These are phyloP conservation scores for Aspergillus jensenii DNA, from an alignment of 2,329 filamentous ascomycete species.

Conservation along the genomic window DNA sequence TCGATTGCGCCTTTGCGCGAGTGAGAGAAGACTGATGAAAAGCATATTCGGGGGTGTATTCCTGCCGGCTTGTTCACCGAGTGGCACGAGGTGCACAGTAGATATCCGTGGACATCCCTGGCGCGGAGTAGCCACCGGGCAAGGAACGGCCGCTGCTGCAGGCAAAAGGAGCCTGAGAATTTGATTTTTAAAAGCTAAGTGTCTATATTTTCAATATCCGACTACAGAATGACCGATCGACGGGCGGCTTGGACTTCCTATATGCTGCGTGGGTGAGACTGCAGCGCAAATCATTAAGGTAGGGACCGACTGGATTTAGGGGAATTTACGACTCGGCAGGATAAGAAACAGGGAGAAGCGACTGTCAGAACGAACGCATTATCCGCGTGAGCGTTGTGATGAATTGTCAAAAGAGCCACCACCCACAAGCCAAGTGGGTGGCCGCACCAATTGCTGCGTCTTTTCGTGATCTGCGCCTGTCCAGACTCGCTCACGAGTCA, in stretches of 20 bases:
- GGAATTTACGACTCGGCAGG: not conserved
- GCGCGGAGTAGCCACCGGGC: not conserved
- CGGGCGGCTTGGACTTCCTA: not conserved
- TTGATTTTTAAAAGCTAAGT: not conserved
- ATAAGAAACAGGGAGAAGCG: not conserved
- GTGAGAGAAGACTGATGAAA: not conserved
- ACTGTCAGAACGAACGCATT: not conserved
- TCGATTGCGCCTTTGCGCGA: conserved; percentile 2
- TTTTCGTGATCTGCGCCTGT: conserved; percentile 30
- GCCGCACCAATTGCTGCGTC: conserved; percentile 24
- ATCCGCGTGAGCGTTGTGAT: not conserved
- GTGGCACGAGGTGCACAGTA: not conserved
- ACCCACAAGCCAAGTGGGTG: conserved; percentile 12
- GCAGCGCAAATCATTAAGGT: conserved; percentile 3
- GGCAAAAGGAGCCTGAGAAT: not conserved
- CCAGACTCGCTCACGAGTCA: conserved; percentile 22
- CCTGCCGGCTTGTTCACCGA: not conserved
- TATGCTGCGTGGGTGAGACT: not conserved
- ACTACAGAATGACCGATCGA: conserved; percentile 2
- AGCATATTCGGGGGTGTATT: not conserved
- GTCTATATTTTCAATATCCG: not conserved
- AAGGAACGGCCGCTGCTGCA: not conserved
- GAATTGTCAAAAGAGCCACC: conserved; percentile 11
- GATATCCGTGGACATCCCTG: not conserved
- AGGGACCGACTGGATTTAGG: not conserved